Evolutionary conservation across 2,329 filamentous ascomycete genomes (phyloP), one percentile per base, ranked within the genome.

Genomic region (Huntiella decipiens): DNA sequence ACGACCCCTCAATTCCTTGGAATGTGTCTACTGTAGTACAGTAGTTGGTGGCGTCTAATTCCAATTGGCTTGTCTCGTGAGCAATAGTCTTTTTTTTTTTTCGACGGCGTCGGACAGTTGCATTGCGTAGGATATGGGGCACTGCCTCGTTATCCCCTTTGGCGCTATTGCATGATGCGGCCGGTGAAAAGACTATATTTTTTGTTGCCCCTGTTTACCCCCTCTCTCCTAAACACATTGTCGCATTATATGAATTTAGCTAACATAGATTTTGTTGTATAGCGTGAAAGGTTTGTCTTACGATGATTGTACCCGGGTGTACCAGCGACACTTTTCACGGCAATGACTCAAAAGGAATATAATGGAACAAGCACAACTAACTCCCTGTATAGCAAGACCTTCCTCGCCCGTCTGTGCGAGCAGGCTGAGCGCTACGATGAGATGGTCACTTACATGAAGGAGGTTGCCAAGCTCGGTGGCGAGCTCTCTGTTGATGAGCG

Each of bases 371-470:
- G 28, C 8, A 10, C 41, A 46, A 44, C 47, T 49, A 43, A 49
- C 48, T 38, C 33, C 19, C 22, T n/a, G 32, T 44, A 63, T 65
- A 94, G 86, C 82, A 96, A 96, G 81, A 96, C 91, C 64, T 96
- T 96, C 77, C 85, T 96, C 67, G 91, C 91, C 68, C 81, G 91
- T 73, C 86, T 98, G 65, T 96, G 91, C 76, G 91, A 96, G 83
- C 91, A 98, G 79, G 91, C 91, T 65, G 91, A 96, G 77, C 88
- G 88, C 64, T 98, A 98, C 71, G 88, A 98, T 88, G 91, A 96
- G 72, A 96, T 96, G 88, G 88, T 96, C 59, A 86, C 79, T 63
- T 95, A 88, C 74, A 96, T 96, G 91, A 96, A 96, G 84, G 86
- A 95, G 81, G 88, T 96, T 60, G 88, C 88, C 67, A 92, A 94